phyloP scores from a whole-genome alignment of 345 rosid species.

The Bruguiera parviflora region DNA sequence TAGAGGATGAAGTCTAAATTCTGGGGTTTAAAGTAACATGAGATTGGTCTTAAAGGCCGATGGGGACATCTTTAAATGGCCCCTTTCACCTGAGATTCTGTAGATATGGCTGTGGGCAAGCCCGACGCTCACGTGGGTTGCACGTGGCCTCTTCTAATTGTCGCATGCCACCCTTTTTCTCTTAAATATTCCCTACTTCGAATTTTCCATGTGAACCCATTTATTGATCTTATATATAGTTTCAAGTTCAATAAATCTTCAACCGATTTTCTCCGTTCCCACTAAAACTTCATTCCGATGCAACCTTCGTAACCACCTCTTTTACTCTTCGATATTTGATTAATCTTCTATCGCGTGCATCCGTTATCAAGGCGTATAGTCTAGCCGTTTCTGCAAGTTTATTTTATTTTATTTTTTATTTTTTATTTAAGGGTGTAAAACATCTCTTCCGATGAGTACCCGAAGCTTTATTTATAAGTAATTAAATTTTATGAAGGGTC shows the following conservation, averaged over 20 bases:
- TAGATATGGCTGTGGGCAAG: constrained; percentile 43
- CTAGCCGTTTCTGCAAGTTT: too few relatives aligned
- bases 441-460: too few relatives aligned
- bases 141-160: constrained; percentile 39
- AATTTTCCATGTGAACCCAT: constrained; percentile 16
- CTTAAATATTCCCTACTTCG: constrained; percentile 25
- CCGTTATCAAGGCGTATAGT: too few relatives aligned
- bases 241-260: background rate
- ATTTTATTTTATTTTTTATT: too few relatives aligned
- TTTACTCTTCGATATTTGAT: too few relatives aligned
- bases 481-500: too few relatives aligned
- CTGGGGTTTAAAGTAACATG: background rate
- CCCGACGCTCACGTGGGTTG: constrained; percentile 51
- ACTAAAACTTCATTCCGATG: too few relatives aligned
- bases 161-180: constrained; percentile 67
- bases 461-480: too few relatives aligned
- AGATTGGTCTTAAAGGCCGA: constrained; percentile 11
- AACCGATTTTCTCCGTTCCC: background rate
- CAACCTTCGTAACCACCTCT: too few relatives aligned
- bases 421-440: too few relatives aligned
- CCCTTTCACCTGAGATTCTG: constrained; percentile 25
- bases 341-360: too few relatives aligned
- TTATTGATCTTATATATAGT: background rate
- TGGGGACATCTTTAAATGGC: constrained; percentile 33
- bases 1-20: too few relatives aligned